Base-by-base conservation (phyloP, 768 basidiomycete species). In the Lentinula sp. region DNA sequence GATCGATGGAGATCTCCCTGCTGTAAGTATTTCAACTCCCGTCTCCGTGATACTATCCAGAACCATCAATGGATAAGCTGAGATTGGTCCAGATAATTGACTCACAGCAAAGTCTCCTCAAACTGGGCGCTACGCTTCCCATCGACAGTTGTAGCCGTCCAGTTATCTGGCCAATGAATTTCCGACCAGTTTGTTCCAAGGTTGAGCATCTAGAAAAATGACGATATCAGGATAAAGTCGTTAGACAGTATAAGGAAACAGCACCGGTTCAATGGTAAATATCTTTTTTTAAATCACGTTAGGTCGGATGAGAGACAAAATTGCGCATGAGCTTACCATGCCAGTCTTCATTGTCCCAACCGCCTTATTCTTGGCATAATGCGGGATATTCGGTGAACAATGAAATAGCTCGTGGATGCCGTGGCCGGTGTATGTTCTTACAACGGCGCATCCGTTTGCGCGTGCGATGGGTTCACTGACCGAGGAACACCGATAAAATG, bases 41-140 rank as follows among this genome's bases (percentile, higher is more conserved):
- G 85, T 89, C 67, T 95, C 94, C 32, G 95, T 97, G 67, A 98
- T 87, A 57, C 95, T 97, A 69, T 53, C 55, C 11, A 40, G 60
- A 34, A 31, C 28, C 42, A 39, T 7, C 32, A 60, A 62, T 56
- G 63, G 51, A 52, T 31, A 55, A 48, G 40, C 28, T 51, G 49
- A 39, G 40, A 59, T 42, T 34, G 28, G 46, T 65, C 46, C 16
- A n/a, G 57, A 59, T 15, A 54, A 15, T 21, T 54, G 42, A 83
- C 93, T 67, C 68, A 95, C 95, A 99, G 73, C 39, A 99, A 76
- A 1, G 96, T 98, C 69, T 99, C 97, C 72, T 99, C 97, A 70
- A 98, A 99, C 69, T 99, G 97, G 1, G 97, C 97, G 62, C 92
- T 95, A 60, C 83, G 79, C 71, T 89, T 90, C 23, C 95, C 96